Base-by-base conservation (phyloP, 1,284 basidiomycete genomes). In the Pseudozyma pruni region DNA sequence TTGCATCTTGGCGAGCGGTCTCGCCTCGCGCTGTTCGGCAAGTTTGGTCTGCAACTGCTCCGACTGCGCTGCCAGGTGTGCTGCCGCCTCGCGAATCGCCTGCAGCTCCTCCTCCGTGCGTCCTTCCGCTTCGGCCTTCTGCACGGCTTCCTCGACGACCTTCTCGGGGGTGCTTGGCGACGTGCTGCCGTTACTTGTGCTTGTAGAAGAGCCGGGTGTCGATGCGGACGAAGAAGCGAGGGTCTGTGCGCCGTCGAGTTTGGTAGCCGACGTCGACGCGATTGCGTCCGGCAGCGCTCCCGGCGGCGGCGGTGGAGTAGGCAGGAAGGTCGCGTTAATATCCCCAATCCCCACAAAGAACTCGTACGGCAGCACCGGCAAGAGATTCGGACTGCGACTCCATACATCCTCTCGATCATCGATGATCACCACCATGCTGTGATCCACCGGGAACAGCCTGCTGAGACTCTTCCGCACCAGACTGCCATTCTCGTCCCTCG, bases 271-370 rank as follows among this genome's bases (percentile, higher is more conserved):
- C 0, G 22, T 41, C 8, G 58, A 41, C 2, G 53, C 50, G 17
- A 49, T 32, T 9, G 62, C 38, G 17, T 31, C 52, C 3, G 62
- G 39, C 45, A 57, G 8, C 8, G 51, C 46, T 10, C 51, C 54
- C 3, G 75, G 70, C 13, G 46, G 61, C 31, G 69, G 67, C 20
- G 75, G 78, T 33, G 75, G 72, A 20, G 91, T 91, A 9, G 93
- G 93, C 7, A 98, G 85, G 83, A 96, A 95, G 0, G 91, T 87
- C 4, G 92, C 92, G 82, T 98, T 98, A 83, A 98, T 98, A 83
- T 98, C 95, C 45, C 95, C 95, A 71, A 96, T 97, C n/a, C 95
- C 94, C 58, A 97, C 87, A 80, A 97, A 98, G 84, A 98, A 98
- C 79, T 98, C 94, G 80, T 94, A 98, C 45, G 95, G 95, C 27